Percentiles rank a stretch among this genome's conserved stretches.
phyloP scores from a whole-genome alignment of 2,329 filamentous ascomycete species.

The Neoascochyta sp. region DNA sequence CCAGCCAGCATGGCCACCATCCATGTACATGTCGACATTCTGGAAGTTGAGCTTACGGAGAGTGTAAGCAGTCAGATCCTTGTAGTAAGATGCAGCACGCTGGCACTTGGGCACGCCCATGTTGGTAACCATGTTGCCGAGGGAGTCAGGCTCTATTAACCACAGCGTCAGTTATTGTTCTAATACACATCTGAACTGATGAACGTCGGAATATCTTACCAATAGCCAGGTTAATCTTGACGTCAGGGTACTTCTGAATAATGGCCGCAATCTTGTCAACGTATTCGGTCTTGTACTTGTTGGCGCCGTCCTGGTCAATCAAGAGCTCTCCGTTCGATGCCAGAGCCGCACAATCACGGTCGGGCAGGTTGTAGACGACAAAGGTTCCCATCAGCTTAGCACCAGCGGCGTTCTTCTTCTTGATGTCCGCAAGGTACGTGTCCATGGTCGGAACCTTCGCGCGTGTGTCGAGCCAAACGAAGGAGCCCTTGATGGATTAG shows the following conservation, averaged over 20 bases:
- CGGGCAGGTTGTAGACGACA: constrained; percentile 62
- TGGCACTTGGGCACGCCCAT: constrained; percentile 53
- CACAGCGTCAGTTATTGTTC: constrained; percentile 1
- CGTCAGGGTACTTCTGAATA: constrained; percentile 53
- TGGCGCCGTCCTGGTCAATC: constrained; percentile 51
- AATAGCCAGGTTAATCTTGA: constrained; percentile 50
- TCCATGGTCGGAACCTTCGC: constrained; percentile 50
- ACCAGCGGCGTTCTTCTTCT: constrained; percentile 47
- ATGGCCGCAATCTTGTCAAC: constrained; percentile 54
- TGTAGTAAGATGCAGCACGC: constrained; percentile 53
- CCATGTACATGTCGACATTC: constrained; percentile 62
- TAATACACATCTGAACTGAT: too few species aligned
- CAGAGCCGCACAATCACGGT: constrained; percentile 60
- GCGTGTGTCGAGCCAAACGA: constrained; percentile 52
- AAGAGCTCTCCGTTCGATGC: constrained; percentile 61
- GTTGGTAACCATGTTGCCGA: constrained; percentile 63
- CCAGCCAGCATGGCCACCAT: constrained; percentile 63
- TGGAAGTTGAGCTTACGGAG: constrained; percentile 54
- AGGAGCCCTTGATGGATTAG: too few species aligned
- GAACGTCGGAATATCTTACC: too few species aligned
- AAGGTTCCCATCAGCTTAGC: constrained; percentile 50
- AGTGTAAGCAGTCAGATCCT: constrained; percentile 55
- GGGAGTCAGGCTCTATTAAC: constrained; percentile 55
- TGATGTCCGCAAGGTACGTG: constrained; percentile 48
- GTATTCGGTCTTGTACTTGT: constrained; percentile 50